Evolutionary conservation across 805 yeast genomes (phyloP).

Genomic region (Myxozyma neglecta): DNA sequence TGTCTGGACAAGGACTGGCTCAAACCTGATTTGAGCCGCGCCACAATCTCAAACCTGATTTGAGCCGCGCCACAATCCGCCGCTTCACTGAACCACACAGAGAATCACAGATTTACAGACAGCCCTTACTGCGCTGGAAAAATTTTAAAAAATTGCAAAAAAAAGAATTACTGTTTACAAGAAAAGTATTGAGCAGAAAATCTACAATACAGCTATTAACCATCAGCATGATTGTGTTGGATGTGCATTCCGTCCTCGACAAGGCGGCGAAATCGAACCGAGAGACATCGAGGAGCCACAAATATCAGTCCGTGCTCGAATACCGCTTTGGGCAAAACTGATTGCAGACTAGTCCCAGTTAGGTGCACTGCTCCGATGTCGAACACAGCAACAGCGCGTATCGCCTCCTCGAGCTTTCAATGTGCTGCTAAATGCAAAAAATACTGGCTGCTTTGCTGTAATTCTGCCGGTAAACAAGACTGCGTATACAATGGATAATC

Average conservation of each 20-base stretch:
- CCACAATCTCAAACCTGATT: not conserved
- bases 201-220: no score
- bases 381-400: no score
- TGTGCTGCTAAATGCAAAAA: not conserved
- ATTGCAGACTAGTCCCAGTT: not conserved
- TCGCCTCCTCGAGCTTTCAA: not conserved
- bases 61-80: not conserved
- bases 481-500: not conserved
- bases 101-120: not conserved
- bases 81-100: not conserved
- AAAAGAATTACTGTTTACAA: not conserved
- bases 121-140: no score
- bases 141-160: not conserved
- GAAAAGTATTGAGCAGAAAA: no score
- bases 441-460: not conserved
- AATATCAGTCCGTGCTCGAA: not conserved
- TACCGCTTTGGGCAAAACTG: slow-evolving; percentile 1
- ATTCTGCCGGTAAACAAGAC: not conserved
- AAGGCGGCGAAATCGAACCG: not conserved
- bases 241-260: no score
- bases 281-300: not conserved
- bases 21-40: not conserved
- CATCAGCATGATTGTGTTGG: no score
- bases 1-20: not conserved
- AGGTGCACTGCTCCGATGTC: not conserved